Conservation (phyloP, 1,139 yeast genomes). For the Sugiyamaella pinicola region DNA sequence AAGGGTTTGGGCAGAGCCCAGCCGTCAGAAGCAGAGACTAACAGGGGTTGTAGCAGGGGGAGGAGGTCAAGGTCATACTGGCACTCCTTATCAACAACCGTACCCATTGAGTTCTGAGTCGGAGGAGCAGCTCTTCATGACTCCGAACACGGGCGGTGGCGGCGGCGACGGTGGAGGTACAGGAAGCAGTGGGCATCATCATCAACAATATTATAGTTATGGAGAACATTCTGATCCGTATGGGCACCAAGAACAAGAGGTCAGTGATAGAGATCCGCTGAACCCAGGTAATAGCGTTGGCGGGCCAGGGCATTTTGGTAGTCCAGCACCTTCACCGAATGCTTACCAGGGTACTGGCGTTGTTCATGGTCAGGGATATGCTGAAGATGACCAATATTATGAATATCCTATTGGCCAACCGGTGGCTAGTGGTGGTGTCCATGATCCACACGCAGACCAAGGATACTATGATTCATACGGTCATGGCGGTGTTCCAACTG, state of each 20-base stretch:
- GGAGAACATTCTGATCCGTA: slow-evolving; percentile 19
- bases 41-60: not conserved
- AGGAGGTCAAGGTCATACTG: slow-evolving; percentile 4
- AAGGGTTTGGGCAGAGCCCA: no score
- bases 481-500: not conserved
- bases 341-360: no score
- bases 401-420: slow-evolving; percentile 13
- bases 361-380: slow-evolving; percentile 13
- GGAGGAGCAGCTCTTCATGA: slow-evolving; percentile 13
- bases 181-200: slow-evolving; percentile 9
- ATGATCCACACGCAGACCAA: not conserved
- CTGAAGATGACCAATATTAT: slow-evolving; percentile 17
- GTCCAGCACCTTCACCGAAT: not conserved
- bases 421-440: not conserved
- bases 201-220: slow-evolving; percentile 16
- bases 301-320: not conserved
- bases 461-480: slow-evolving; percentile 9
- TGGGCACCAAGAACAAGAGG: slow-evolving; percentile 17
- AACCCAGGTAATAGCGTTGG: not conserved
- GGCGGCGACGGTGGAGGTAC: not conserved
- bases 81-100: slow-evolving; percentile 15
- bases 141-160: slow-evolving; percentile 16
- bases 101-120: slow-evolving; percentile 17
- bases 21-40: not conserved
- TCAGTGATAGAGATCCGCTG: slow-evolving; percentile 5